Conservation (phyloP, 345 rosid genomes). For the Streptanthus diversifolius region DNA sequence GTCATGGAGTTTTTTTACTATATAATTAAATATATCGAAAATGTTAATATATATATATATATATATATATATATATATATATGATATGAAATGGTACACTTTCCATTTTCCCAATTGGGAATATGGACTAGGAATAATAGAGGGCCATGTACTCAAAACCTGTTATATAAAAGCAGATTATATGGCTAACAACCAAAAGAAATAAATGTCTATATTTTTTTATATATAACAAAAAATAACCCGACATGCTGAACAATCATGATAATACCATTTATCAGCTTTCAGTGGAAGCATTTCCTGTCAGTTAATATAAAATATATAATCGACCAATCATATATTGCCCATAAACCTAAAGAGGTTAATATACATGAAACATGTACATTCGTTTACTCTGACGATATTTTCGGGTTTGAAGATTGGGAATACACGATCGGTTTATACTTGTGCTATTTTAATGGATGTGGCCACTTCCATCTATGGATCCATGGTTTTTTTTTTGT, state of each 20-base stretch:
- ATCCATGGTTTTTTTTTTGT: too few relatives aligned
- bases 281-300: background rate
- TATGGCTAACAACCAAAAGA: background rate
- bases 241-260: background rate
- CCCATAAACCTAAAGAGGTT: too few relatives aligned
- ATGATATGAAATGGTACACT: slow-evolving; percentile 22
- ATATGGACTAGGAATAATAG: slow-evolving; percentile 52
- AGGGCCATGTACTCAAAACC: slow-evolving; percentile 11
- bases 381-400: too few relatives aligned
- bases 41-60: slow-evolving; percentile 8
- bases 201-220: background rate
- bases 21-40: slow-evolving; percentile 1
- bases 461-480: too few relatives aligned
- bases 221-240: background rate
- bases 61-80: too few relatives aligned
- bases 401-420: too few relatives aligned
- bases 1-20: slow-evolving; percentile 23
- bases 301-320: too few relatives aligned
- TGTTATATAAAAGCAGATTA: background rate
- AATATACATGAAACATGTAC: too few relatives aligned
- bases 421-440: too few relatives aligned
- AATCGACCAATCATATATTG: too few relatives aligned
- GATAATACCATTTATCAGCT: background rate
- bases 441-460: too few relatives aligned
- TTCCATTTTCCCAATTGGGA: slow-evolving; percentile 57